Evolutionary conservation across 176 grass and related monocot species (phyloP), one percentile per base, ranked within the genome.

Genomic region (Hyparrhenia diplandra): DNA sequence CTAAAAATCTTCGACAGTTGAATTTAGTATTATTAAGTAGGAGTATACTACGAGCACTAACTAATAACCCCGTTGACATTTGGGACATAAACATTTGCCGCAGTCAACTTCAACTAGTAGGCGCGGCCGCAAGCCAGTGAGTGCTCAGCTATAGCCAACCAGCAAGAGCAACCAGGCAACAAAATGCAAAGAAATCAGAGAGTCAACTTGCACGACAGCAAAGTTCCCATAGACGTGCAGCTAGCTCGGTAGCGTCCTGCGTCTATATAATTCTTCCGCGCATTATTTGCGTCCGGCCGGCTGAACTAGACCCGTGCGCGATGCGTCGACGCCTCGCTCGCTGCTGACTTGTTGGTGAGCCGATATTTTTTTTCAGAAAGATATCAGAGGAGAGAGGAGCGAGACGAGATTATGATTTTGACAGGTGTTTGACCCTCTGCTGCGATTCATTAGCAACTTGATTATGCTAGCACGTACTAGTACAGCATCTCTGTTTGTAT

Each of bases 121-220:
- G 43, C 43, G 46, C 46, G 46, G 46, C 45, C 0, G 47, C 40
- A 46, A 28, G 35, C 13, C 8, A 27, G 4, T 12, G n/a, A 17
- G 10, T 13, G 45, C 49, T 52, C 0, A 23, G 49, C 49, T 20
- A 25, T n/a, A n/a, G 23, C 10, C 14, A 70, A 11, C 67, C 39
- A 43, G 14, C n/a, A 24, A 54, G n/a, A n/a, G n/a, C n/a, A n/a
- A n/a, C 18, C 40, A 45, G 40, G 68, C 43, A 46, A 20, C 12
- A 71, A 18, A 70, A 46, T 46, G 30, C 49, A 54, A 55, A 69
- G 69, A 80, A 74, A 80, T 46, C 5, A 30, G 5, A 24, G 76
- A 25, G 77, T 71, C 87, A 89, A 71, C 63, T 64, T 64, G 64
- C 31, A 42, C 74, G 25, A 12, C 14, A 36, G 4, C n/a, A 28